Base-by-base conservation (phyloP, 202 grass and related monocot species). In the Saccharum hybrid region DNA sequence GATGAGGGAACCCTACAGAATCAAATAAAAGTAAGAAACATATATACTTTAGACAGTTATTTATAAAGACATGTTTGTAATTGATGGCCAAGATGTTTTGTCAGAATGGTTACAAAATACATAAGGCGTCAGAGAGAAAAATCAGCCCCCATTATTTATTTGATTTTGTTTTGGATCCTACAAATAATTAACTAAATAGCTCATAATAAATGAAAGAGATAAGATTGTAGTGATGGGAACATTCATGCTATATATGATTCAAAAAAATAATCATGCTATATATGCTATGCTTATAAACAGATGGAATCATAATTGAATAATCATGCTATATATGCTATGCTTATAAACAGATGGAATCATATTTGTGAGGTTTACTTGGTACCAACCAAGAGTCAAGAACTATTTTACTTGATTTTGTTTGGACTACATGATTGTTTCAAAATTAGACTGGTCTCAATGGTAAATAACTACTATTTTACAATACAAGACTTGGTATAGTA, bases 281-380 rank as follows among this genome's bases (percentile, higher is more conserved):
- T n/a, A n/a, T n/a, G n/a, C n/a, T n/a, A n/a, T n/a, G n/a, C n/a
- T n/a, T n/a, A n/a, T n/a, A n/a, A n/a, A n/a, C n/a, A n/a, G n/a
- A n/a, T n/a, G n/a, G n/a, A n/a, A n/a, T n/a, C n/a, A n/a, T n/a
- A n/a, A n/a, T n/a, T n/a, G n/a, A 28, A 28, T 28, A 28, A 28
- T 22, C 15, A 49, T 15, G 52, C 54, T 59, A 59, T 59, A 0
- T 3, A 41, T 22, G 37, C 19, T 52, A 41, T 41, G 9, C 19
- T 12, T 69, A 21, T 18, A 23, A 23, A 21, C 12, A 70, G 43
- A 40, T 14, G 39, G 10, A 37, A 67, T 15, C 6, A 37, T 68
- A 6, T 8, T 46, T 41, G 38, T 82, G 66, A 45, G 18, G 56
- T 82, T 56, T 82, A 73, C 68, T 73, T 72, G 8, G 66, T 6